Conservation (phyloP, 192 early-diverging fungal genomes). For the Funneliformis geosporum region DNA sequence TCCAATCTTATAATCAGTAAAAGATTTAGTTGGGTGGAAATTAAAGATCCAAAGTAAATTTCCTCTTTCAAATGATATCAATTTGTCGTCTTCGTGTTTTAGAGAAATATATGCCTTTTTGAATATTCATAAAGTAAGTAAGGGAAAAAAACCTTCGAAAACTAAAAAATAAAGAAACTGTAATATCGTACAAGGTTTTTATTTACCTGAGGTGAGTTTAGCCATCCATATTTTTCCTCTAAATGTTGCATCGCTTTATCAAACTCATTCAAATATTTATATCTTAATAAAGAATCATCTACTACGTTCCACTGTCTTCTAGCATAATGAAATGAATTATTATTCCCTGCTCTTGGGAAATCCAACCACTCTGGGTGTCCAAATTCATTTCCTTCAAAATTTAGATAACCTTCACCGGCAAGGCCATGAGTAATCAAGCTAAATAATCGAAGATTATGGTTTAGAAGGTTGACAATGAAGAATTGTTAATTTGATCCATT, state of each 20-base stretch:
- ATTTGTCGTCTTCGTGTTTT: conserved; percentile 91
- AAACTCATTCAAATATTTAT: conserved; percentile 91
- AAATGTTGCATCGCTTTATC: conserved; percentile 82
- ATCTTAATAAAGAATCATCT: conserved; percentile 85
- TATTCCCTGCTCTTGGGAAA: conserved; percentile 94
- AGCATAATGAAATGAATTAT: conserved; percentile 88
- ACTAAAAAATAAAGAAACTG: neutral
- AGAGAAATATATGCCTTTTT: conserved; percentile 75
- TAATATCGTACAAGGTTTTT: neutral
- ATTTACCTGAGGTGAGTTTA: conserved; percentile 62
- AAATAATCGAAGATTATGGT: conserved; percentile 10
- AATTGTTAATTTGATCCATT: neutral
- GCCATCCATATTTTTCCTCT: conserved; percentile 72
- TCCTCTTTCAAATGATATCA: conserved; percentile 91
- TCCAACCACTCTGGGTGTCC: conserved; percentile 99
- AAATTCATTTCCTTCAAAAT: conserved; percentile 98
- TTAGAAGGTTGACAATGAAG: neutral
- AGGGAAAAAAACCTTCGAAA: neutral
- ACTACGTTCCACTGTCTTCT: conserved; percentile 93
- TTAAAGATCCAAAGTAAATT: conserved; percentile 92
- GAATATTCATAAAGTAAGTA: neutral
- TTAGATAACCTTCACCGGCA: conserved; percentile 96
- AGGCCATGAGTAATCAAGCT: conserved; percentile 83
- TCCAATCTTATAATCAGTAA: conserved; percentile 87
- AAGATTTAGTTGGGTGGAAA: conserved; percentile 85